Conservation (phyloP, 2,329 filamentous ascomycete species). For the Fusarium hainanense region DNA sequence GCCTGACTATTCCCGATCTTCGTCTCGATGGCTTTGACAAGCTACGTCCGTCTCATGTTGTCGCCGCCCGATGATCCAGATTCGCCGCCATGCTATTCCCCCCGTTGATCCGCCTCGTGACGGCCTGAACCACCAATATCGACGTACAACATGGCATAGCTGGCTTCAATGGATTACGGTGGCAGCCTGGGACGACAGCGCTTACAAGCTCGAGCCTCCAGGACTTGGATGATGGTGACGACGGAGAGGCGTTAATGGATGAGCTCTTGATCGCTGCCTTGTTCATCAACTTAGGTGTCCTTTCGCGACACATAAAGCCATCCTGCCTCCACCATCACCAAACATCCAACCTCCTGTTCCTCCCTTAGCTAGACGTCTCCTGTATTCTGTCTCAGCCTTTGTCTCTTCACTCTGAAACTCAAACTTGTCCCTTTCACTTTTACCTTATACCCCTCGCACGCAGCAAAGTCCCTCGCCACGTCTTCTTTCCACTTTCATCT, state of each 20-base stretch:
- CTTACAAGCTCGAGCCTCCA: conserved; percentile 1
- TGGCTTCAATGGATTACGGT: conserved; percentile 24
- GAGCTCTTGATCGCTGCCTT: conserved; percentile 40
- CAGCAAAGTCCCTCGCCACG: conserved; percentile 35
- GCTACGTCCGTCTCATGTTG: conserved; percentile 25
- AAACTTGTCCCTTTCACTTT: conserved; percentile 13
- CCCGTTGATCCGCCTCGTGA: conserved; percentile 39
- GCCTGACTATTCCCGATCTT: conserved; percentile 20
- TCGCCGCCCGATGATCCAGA: conserved; percentile 26
- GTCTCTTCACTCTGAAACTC: conserved; percentile 22
- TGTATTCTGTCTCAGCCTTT: conserved; percentile 36
- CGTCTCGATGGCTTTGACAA: conserved; percentile 41
- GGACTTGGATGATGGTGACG: conserved; percentile 20
- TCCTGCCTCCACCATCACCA: conserved; percentile 38
- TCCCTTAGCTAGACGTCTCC: conserved; percentile 28
- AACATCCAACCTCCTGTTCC: conserved; percentile 38
- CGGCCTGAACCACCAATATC: conserved; percentile 28
- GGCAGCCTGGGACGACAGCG: conserved; percentile 32
- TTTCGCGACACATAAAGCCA: conserved; percentile 46
- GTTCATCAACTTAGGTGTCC: conserved; percentile 45
- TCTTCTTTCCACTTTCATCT: conserved; percentile 24
- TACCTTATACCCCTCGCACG: conserved; percentile 13
- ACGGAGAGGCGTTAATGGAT: conserved; percentile 21
- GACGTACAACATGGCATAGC: conserved; percentile 28
- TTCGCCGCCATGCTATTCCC: conserved; percentile 29